A percentile compares a stretch with the other conserved stretches of the same genome.
Conservation (phyloP, 495 filamentous ascomycete genomes). For the Trichoderma asperelloides region DNA sequence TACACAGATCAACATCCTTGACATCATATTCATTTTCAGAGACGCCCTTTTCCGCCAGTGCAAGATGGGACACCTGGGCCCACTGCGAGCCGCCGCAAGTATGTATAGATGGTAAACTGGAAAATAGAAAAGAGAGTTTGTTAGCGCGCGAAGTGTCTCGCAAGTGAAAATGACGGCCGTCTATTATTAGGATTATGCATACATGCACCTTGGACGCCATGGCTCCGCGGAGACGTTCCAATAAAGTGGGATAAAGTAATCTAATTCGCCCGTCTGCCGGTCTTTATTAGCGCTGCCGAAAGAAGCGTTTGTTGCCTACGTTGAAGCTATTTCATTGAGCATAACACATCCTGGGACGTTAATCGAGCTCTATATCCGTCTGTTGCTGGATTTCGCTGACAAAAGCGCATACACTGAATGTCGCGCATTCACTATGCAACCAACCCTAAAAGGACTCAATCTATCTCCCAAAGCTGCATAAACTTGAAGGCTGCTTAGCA, state of each 20-base stretch:
- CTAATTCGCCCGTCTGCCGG: not conserved
- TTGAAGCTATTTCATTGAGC: no score
- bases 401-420: no score
- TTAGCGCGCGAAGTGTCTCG: not conserved
- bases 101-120: constrained; percentile 5
- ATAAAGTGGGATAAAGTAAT: not conserved
- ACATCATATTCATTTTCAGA: not conserved
- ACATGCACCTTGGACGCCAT: not conserved
- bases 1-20: constrained; percentile 7
- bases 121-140: not conserved
- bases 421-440: no score
- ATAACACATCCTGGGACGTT: no score
- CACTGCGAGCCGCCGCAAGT: constrained; percentile 7
- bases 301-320: no score
- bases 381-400: no score
- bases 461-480: no score
- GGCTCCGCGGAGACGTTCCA: not conserved
- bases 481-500: not conserved
- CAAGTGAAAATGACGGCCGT: not conserved
- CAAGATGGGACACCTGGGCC: constrained; percentile 1
- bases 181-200: not conserved
- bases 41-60: not conserved
- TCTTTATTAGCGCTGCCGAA: not conserved
- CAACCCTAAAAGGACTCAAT: no score
- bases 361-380: no score